Evolutionary conservation across 2,329 filamentous ascomycete genomes (phyloP).

Genomic region (Alternaria brassicicola): DNA sequence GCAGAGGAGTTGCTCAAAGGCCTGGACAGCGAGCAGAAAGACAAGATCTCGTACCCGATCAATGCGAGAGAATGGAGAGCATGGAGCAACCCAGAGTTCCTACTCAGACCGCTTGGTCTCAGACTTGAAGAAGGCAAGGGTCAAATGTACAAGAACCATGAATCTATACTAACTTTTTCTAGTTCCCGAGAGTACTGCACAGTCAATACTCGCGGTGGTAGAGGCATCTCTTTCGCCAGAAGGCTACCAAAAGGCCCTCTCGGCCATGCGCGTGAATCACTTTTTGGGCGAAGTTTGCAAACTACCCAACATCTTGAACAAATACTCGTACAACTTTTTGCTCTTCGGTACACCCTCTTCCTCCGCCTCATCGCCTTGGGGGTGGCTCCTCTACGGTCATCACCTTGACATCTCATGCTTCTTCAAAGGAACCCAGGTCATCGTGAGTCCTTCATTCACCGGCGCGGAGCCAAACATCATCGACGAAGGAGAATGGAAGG

Average conservation of each 20-base stretch:
- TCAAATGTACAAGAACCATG: background rate
- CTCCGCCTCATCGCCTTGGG: slow-evolving; percentile 64
- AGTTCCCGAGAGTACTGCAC: slow-evolving; percentile 39
- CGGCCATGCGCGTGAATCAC: slow-evolving; percentile 75
- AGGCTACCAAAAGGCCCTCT: slow-evolving; percentile 72
- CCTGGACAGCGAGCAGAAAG: slow-evolving; percentile 58
- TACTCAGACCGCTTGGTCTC: slow-evolving; percentile 71
- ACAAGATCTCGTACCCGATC: slow-evolving; percentile 63
- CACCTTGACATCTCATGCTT: slow-evolving; percentile 77
- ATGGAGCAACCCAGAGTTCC: slow-evolving; percentile 75
- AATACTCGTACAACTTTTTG: slow-evolving; percentile 77
- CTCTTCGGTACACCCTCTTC: slow-evolving; percentile 69
- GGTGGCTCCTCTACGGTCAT: slow-evolving; percentile 77
- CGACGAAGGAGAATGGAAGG: slow-evolving; percentile 66
- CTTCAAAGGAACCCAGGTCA: slow-evolving; percentile 67
- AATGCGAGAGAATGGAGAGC: slow-evolving; percentile 75
- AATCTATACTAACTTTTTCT: slow-evolving; percentile 9
- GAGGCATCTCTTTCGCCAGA: slow-evolving; percentile 67
- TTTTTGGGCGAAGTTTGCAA: slow-evolving; percentile 73
- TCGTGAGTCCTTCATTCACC: slow-evolving; percentile 77
- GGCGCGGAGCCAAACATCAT: slow-evolving; percentile 81
- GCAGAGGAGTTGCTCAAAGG: slow-evolving; percentile 55
- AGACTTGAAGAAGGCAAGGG: slow-evolving; percentile 66
- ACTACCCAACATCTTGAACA: slow-evolving; percentile 69
- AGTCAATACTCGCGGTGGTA: slow-evolving; percentile 62